phyloP scores from a whole-genome alignment of 768 basidiomycete genomes.

The Myochromella boudieri region DNA sequence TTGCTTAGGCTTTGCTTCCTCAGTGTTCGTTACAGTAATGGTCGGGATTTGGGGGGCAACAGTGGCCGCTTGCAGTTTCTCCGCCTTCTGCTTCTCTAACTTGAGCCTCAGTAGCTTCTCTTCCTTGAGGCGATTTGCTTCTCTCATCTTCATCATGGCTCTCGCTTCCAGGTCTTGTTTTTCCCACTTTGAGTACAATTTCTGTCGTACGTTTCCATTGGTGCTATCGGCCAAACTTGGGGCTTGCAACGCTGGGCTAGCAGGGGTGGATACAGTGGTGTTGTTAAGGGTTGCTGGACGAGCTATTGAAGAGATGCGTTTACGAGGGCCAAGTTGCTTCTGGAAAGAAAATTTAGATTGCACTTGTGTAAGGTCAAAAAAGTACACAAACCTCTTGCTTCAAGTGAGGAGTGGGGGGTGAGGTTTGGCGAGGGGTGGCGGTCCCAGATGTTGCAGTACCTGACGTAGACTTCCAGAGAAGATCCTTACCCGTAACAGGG shows the following conservation, averaged over 20 bases:
- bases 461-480: slow-evolving; percentile 66
- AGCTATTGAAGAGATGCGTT: slow-evolving; percentile 40
- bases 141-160: slow-evolving; percentile 71
- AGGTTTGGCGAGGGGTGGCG: slow-evolving; percentile 32
- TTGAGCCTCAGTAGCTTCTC: slow-evolving; percentile 37
- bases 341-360: too few relatives aligned
- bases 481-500: slow-evolving; percentile 53
- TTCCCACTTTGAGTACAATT: slow-evolving; percentile 76
- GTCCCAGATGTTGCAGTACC: slow-evolving; percentile 30
- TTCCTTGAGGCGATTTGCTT: slow-evolving; percentile 43
- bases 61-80: slow-evolving; percentile 25
- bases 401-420: slow-evolving; percentile 22
- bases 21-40: slow-evolving; percentile 30
- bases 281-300: slow-evolving; percentile 39
- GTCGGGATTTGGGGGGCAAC: slow-evolving; percentile 21
- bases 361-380: too few relatives aligned
- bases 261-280: slow-evolving; percentile 8
- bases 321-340: slow-evolving; percentile 24
- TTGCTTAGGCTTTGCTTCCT: slow-evolving; percentile 20
- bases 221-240: slow-evolving; percentile 52
- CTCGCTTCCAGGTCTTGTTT: slow-evolving; percentile 83
- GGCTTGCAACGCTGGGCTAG: slow-evolving; percentile 24
- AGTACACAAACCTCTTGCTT: slow-evolving; percentile 27
- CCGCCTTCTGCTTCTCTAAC: slow-evolving; percentile 35
- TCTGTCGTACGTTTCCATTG: slow-evolving; percentile 39